Evolutionary conservation across 1,139 yeast species (phyloP), one percentile per base, ranked within the genome.

Genomic region (Blastobotrys petasosporus): DNA sequence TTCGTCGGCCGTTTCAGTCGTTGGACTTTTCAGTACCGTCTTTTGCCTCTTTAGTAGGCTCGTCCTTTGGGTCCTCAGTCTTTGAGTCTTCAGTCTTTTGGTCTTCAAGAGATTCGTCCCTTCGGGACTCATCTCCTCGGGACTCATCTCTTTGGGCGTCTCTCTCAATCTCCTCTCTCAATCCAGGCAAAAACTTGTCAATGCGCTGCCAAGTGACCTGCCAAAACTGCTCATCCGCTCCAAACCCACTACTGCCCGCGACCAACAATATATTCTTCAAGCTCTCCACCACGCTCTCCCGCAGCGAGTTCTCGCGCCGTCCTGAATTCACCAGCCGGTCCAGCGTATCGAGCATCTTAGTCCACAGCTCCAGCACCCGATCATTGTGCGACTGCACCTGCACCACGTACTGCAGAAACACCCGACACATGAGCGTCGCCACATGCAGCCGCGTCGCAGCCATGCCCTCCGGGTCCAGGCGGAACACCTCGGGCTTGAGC

Each of bases 361-460:
- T 57, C 70, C 77, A 78, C 1, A 75, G 53, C 4, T 59, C 59
- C 10, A 62, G 45, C 38, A 59, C 53, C 3, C 56, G 66, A 37
- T 71, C 68, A 25, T 66, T 66, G 39, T 68, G 50, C 43, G 42
- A 42, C 33, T 53, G 52, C 13, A 50, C 68, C 12, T 65, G 51
- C 32, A 66, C 64, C 32, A 74, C 70, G 54, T 76, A 79, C 45
- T 81, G 82, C 53, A 90, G 66, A 58, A 85, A 85, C 2, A 83
- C 78, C 59, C 84, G 85, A 51, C 94, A 80, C 11, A 83, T 70
- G 41, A 86, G 64, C 10, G 80, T 73, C 45, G 92, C 72, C 1
- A 84, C 78, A 51, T 83, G 88, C 41, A 74, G 68, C 49, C 85
- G 82, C 0, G 88, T 82, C 47, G 72, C 72, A 4, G 71, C 68